Base-by-base conservation (phyloP, 805 yeast species). In the Candida ortonii region DNA sequence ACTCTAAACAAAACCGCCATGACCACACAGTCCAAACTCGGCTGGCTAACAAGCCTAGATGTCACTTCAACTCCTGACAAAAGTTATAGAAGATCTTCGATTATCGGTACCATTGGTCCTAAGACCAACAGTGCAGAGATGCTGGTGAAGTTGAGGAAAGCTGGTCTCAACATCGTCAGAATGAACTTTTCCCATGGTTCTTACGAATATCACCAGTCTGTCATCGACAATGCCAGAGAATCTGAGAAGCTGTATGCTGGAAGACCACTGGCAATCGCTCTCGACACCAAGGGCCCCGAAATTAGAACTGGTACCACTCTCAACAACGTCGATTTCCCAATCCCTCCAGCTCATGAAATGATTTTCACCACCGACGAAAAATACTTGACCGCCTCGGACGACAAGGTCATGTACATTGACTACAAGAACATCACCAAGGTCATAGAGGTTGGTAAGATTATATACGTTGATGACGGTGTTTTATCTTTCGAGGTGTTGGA, bases 171-270 rank as follows among this genome's bases (percentile, higher is more conserved):
- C 79, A 86, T 93, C 62, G 97, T 87, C 36, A 84, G 98, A 66
- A 88, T 93, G 97, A 93, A 93, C 82, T 93, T 93, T 73, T 86
- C 96, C 50, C 98, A 93, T 73, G 98, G 98, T 57, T 78, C 96
- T 33, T 81, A 93, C 71, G 97, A 89, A 58, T 93, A 93, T 80
- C 98, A 93, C 70, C 96, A 89, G 71, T 71, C 86, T 45, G 98
- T 93, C 57, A 72, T 93, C 65, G 97, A 90, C 77, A 90, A 93
- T 62, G 87, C 97, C 55, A 84, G 95, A 70, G 80, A 87, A 68
- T 88, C 97, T 47, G 96, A 85, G 69, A 80, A 80, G 65, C 64
- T 83, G 38, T 88, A 82, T 67, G 78, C 84, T 50, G 97, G 97
- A 60, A 86, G 97, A 72, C 98, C 97, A 36, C 76, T 93, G 58